These are phyloP conservation scores for Aspergillus clavatus DNA, from an alignment of 2,329 filamentous ascomycete genomes.

Conservation along the genomic window DNA sequence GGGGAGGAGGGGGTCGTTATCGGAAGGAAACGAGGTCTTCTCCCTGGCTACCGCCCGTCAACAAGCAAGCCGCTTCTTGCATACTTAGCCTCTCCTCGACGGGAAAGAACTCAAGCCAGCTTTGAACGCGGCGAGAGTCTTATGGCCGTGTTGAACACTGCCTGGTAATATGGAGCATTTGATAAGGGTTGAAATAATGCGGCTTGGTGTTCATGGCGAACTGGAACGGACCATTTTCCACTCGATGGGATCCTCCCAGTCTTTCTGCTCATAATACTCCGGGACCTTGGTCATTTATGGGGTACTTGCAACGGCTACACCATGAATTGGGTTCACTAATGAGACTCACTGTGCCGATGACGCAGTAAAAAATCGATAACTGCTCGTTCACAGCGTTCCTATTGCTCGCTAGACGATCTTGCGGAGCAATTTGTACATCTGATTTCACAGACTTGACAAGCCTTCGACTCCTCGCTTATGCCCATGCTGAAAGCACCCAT, in stretches of 20 bases:
- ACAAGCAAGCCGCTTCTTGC: conserved; percentile 21
- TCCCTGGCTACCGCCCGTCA: conserved; percentile 36
- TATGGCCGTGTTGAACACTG: conserved; percentile 30
- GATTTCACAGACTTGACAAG: too few species aligned
- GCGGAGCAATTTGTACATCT: too few species aligned
- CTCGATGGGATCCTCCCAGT: conserved; percentile 26
- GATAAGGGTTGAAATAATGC: conserved; percentile 26
- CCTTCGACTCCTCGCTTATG: too few species aligned
- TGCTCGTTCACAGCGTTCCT: too few species aligned
- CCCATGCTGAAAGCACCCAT: too few species aligned
- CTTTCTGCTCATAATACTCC: conserved; percentile 25
- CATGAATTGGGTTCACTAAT: too few species aligned
- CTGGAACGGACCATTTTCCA: conserved; percentile 27
- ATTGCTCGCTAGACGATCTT: too few species aligned
- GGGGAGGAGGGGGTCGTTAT: conserved; percentile 23
- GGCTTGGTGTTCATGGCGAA: conserved; percentile 17
- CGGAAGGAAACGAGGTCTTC: conserved; percentile 29
- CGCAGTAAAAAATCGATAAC: too few species aligned
- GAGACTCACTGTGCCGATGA: too few species aligned
- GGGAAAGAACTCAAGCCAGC: conserved; percentile 19
- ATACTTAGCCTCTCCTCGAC: conserved; percentile 7
- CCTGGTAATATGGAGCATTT: conserved; percentile 13
- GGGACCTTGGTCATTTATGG: too few species aligned
- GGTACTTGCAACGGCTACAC: too few species aligned
- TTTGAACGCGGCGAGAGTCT: background rate